phyloP scores from a whole-genome alignment of 2,329 filamentous ascomycete genomes.

The Nigrospora sphaerica region DNA sequence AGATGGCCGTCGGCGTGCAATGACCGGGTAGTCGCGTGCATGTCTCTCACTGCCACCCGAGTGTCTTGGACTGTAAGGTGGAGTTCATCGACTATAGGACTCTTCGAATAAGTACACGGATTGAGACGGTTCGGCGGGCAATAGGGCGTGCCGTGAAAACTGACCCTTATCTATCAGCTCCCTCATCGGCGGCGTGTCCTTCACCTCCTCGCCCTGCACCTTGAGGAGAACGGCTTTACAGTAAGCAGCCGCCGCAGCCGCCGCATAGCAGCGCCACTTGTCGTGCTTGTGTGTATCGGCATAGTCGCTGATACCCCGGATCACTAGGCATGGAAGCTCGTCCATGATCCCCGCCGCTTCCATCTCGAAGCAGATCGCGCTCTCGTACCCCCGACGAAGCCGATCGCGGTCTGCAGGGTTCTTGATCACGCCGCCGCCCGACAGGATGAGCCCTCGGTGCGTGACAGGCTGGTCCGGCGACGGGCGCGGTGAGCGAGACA shows the following conservation, averaged over 20 bases:
- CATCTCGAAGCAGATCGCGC: conserved; percentile 25
- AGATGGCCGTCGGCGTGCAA: not conserved
- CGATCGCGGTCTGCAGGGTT: conserved; percentile 21
- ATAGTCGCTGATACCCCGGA: conserved; percentile 25
- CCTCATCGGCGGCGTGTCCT: not conserved
- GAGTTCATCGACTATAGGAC: not conserved
- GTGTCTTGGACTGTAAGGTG: not conserved
- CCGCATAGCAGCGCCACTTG: conserved; percentile 16
- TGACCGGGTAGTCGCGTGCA: too few species aligned
- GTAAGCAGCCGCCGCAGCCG: conserved; percentile 16
- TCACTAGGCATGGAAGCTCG: conserved; percentile 18
- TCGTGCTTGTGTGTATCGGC: conserved; percentile 18
- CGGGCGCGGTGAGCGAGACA: not conserved
- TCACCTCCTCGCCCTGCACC: not conserved
- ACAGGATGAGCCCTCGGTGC: conserved; percentile 23
- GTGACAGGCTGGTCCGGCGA: conserved; percentile 9
- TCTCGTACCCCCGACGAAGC: not conserved
- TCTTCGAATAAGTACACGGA: not conserved
- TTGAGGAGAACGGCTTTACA: conserved; percentile 5
- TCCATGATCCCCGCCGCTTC: conserved; percentile 22
- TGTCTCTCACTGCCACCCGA: too few species aligned
- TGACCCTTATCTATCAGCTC: not conserved
- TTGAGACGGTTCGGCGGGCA: not conserved
- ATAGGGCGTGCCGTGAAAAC: not conserved
- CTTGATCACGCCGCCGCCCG: conserved; percentile 28